Base-by-base conservation (phyloP, 2,329 filamentous ascomycete species). In the Aspergillus phoenicis region DNA sequence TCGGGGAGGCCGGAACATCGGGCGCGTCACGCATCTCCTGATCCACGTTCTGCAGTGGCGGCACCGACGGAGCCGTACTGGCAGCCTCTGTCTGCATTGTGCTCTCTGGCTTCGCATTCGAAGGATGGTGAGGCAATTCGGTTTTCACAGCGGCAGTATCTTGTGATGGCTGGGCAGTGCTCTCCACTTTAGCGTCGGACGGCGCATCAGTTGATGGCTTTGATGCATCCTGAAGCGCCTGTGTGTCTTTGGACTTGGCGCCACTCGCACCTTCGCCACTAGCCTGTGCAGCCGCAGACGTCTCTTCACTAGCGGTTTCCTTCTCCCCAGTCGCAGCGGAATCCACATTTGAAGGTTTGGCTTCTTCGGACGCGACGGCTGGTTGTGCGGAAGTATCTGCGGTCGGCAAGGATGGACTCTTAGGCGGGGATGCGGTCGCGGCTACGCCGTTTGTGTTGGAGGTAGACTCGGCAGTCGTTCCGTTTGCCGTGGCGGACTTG, bases 11-110 rank as follows among this genome's bases (percentile, higher is more conserved):
- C 0, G 83, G 81, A 4, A 78, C 82, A 65, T 84, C 83, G 0
- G 83, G 80, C 1, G 79, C 84, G 64, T 87, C 85, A n/a, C 75
- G 71, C 84, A 87, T 86, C 43, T 80, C 74, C 10, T 83, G 76
- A 60, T 86, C 84, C 41, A 64, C 62, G 13, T 64, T 61, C 24
- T 71, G 66, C 15, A 69, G 49, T 22, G 69, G 60, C 30, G 69
- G 64, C 15, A 67, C 59, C n/a, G 65, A 45, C 30, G 65, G 48
- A 6, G 59, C 59, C 59, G 62, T 60, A 7, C 66, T 59, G 20
- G 69, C 60, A 47, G 62, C 62, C 36, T 66, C 64, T 22, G 68
- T 62, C 43, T 60, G 62, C n/a, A 64, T 64, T 15, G 66, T 53
- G 28, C 63, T 67, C 10, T 62, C 59, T 17, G 56, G 53, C 24